A percentile compares a stretch with the other conserved stretches of the same genome.
These are phyloP conservation scores for Peronospora belbahrii DNA, from an alignment of 352 stramenopile genomes.

Conservation along the genomic window DNA sequence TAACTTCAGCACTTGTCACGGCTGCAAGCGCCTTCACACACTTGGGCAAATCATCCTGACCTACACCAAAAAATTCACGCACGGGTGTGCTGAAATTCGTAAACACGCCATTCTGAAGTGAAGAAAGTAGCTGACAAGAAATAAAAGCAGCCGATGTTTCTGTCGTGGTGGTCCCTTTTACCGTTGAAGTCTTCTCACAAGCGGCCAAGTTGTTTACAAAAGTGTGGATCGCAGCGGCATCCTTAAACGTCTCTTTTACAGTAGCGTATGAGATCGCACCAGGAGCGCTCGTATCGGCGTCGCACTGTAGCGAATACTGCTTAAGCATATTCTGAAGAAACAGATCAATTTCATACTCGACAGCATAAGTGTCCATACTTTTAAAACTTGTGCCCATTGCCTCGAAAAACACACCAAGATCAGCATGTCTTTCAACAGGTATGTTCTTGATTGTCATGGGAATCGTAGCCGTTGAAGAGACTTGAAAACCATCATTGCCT, in stretches of 20 bases:
- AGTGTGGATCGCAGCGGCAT: conserved; percentile 37
- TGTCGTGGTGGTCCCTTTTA: conserved; percentile 28
- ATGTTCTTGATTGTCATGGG: conserved; percentile 29
- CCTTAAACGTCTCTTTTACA: conserved; percentile 30
- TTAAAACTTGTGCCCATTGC: conserved; percentile 25
- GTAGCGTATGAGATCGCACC: conserved; percentile 36
- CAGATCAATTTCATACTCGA: conserved; percentile 48
- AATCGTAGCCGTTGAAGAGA: conserved; percentile 28
- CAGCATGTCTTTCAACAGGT: conserved; percentile 22
- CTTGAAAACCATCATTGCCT: conserved; percentile 15
- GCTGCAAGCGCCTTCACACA: conserved; percentile 45
- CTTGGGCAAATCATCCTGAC: conserved; percentile 38
- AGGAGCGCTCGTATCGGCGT: conserved; percentile 18
- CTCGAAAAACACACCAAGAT: conserved; percentile 29
- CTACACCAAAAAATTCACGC: conserved; percentile 39
- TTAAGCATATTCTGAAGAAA: conserved; percentile 52
- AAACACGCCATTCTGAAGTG: conserved; percentile 64
- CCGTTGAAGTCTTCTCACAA: conserved; percentile 36
- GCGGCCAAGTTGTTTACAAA: conserved; percentile 44
- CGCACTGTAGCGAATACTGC: conserved; percentile 47
- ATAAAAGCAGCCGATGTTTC: conserved; percentile 48
- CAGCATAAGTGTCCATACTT: conserved; percentile 32
- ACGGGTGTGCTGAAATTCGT: conserved; percentile 66
- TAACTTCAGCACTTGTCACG: conserved; percentile 34
- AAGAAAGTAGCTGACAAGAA: conserved; percentile 56